phyloP scores from a whole-genome alignment of 1,139 yeast genomes.

The Yamadazyma diospyri region DNA sequence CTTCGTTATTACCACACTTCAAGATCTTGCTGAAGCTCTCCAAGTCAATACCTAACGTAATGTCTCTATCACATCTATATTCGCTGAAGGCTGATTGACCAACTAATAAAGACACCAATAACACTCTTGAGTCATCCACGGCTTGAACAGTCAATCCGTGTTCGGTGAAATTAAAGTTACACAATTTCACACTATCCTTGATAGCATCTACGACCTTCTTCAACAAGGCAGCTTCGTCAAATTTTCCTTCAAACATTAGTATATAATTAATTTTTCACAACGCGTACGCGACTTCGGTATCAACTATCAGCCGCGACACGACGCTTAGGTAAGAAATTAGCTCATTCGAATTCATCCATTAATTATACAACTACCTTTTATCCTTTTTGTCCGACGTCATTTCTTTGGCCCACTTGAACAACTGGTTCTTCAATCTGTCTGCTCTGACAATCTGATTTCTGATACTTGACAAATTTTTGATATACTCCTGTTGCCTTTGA shows the following conservation, averaged over 20 bases:
- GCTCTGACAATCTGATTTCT: slow-evolving; percentile 77
- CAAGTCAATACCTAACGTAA: slow-evolving; percentile 89
- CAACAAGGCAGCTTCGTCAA: slow-evolving; percentile 86
- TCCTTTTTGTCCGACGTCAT: slow-evolving; percentile 68
- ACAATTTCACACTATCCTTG: slow-evolving; percentile 88
- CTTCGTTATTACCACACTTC: slow-evolving; percentile 89
- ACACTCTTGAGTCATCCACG: slow-evolving; percentile 94
- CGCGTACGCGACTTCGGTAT: slow-evolving; percentile 2
- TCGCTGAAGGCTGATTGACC: slow-evolving; percentile 89
- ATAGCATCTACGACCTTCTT: slow-evolving; percentile 91
- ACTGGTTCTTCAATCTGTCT: slow-evolving; percentile 64
- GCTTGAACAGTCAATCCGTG: slow-evolving; percentile 96
- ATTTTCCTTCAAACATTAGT: slow-evolving; percentile 92
- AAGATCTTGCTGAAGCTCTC: slow-evolving; percentile 83
- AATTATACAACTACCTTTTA: too few species aligned
- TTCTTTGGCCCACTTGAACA: slow-evolving; percentile 81
- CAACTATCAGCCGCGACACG: too few species aligned
- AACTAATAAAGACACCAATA: slow-evolving; percentile 81
- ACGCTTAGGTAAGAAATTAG: too few species aligned
- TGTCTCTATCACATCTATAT: slow-evolving; percentile 93
- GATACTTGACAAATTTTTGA: slow-evolving; percentile 67
- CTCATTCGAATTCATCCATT: neutral
- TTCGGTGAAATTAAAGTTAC: slow-evolving; percentile 95
- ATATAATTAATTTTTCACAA: neutral
- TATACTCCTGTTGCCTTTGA: slow-evolving; percentile 88